These are phyloP conservation scores for Colletotrichum falcatum DNA, from an alignment of 2,329 filamentous ascomycete genomes.

Conservation along the genomic window DNA sequence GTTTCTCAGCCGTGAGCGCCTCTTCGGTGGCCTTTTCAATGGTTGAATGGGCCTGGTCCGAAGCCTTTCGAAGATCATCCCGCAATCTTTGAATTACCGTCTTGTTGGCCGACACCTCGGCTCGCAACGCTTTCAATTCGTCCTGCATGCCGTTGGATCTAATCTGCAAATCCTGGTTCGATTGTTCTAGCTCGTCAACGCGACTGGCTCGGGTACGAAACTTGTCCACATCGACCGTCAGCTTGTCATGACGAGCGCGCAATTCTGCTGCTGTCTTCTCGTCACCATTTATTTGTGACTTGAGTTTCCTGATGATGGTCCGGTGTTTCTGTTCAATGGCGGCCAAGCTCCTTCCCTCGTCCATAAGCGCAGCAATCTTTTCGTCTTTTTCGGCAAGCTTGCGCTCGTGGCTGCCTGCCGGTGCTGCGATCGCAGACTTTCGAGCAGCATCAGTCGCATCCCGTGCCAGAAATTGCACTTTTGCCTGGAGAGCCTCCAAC, in stretches of 20 bases:
- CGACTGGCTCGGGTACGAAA: constrained; percentile 62
- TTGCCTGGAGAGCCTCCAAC: constrained; percentile 91
- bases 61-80: constrained; percentile 75
- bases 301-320: constrained; percentile 84
- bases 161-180: constrained; percentile 48
- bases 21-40: constrained; percentile 76
- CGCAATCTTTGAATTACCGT: constrained; percentile 76
- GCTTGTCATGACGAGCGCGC: constrained; percentile 69
- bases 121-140: constrained; percentile 68
- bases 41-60: constrained; percentile 73
- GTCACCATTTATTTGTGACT: constrained; percentile 72
- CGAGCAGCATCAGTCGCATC: constrained; percentile 83
- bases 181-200: constrained; percentile 67
- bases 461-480: constrained; percentile 87
- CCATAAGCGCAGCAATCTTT: constrained; percentile 88
- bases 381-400: constrained; percentile 91
- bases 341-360: constrained; percentile 91
- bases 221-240: constrained; percentile 61
- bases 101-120: constrained; percentile 73
- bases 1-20: constrained; percentile 74
- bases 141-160: constrained; percentile 47
- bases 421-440: constrained; percentile 71
- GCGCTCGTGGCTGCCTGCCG: constrained; percentile 76
- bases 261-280: constrained; percentile 74
- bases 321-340: constrained; percentile 88